phyloP scores from a whole-genome alignment of 1,139 yeast genomes.

The Yamadazyma triangularis region DNA sequence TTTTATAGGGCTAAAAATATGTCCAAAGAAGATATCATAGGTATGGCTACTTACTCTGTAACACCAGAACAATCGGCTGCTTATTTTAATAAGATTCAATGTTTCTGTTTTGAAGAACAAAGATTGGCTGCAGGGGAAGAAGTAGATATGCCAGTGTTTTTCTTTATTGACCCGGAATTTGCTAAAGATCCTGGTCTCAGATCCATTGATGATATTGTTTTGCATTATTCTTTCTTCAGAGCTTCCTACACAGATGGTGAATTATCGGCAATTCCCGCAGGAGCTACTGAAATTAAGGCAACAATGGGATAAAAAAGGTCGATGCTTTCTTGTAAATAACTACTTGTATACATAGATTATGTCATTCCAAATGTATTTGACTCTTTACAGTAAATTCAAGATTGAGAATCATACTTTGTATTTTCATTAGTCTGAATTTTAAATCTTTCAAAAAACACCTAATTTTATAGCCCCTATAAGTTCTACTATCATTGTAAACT shows the following conservation, averaged over 20 bases:
- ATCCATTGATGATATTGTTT: conserved; percentile 81
- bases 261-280: conserved; percentile 39
- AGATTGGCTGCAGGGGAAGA: conserved; percentile 92
- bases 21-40: conserved; percentile 86
- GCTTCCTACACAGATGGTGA: conserved; percentile 49
- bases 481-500: no score
- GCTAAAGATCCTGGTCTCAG: conserved; percentile 93
- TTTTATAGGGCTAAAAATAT: conserved; percentile 89
- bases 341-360: no score
- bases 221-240: conserved; percentile 89
- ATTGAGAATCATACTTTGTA: no score
- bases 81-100: conserved; percentile 93
- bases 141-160: conserved; percentile 98
- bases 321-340: no score
- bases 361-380: no score
- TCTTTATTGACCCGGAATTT: conserved; percentile 96
- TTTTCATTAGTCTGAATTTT: no score
- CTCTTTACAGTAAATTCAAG: no score
- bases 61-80: conserved; percentile 97
- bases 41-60: conserved; percentile 97
- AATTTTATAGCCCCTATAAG: no score
- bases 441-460: no score
- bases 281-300: conserved; percentile 16
- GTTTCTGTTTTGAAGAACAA: conserved; percentile 98
- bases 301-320: background rate